Evolutionary conservation across 2,329 filamentous ascomycete genomes (phyloP).

Genomic region (Penicillium sp.): DNA sequence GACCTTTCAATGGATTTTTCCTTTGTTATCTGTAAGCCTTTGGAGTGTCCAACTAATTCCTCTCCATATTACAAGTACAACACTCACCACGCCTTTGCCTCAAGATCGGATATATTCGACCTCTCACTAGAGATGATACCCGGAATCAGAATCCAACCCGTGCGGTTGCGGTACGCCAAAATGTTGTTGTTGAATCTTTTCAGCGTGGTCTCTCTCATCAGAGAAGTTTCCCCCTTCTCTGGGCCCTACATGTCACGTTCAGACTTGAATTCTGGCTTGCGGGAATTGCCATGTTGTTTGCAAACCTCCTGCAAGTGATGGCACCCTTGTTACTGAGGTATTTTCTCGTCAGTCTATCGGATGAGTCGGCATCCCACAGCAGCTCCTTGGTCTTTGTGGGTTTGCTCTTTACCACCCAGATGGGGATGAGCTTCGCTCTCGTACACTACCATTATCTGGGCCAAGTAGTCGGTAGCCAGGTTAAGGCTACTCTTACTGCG

Average conservation of each 20-base stretch:
- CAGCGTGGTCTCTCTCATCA: not conserved
- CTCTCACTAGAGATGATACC: not conserved
- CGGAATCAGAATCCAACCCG: not conserved
- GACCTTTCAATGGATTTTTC: not conserved
- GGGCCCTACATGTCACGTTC: not conserved
- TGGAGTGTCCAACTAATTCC: not conserved
- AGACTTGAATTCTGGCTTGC: not conserved
- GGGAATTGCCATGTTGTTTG: not conserved
- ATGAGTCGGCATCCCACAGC: not conserved
- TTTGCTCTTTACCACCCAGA: not conserved
- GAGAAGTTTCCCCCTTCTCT: not conserved
- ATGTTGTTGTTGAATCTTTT: not conserved
- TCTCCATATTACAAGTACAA: not conserved
- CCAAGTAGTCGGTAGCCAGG: not conserved
- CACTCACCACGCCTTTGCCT: not conserved
- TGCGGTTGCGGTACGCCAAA: not conserved
- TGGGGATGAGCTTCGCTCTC: not conserved
- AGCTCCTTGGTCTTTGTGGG: not conserved
- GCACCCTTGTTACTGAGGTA: not conserved
- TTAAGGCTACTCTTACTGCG: not conserved
- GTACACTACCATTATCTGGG: not conserved
- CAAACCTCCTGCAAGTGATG: not conserved
- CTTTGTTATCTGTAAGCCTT: not conserved
- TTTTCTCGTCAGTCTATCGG: not conserved
- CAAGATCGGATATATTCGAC: not conserved